Evolutionary conservation across 2,329 filamentous ascomycete genomes (phyloP), one percentile per base, ranked within the genome.

Genomic region (Daldinia eschscholtzii): DNA sequence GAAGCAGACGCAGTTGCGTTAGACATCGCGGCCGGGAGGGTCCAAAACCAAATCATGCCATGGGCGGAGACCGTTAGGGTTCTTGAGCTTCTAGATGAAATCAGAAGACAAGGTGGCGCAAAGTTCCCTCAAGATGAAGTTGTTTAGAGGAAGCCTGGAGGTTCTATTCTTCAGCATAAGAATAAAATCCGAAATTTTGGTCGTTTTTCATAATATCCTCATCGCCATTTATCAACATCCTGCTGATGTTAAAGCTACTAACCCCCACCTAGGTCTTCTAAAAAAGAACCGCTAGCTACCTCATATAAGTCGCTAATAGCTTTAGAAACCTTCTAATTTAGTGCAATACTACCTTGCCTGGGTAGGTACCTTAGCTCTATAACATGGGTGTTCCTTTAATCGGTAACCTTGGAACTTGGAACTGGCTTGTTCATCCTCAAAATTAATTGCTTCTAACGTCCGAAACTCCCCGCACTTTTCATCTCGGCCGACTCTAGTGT

Each of bases 11-110:
- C 79, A 0, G 80, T 81, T 4, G 83, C 83, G 0, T 53, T 78
- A 4, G 81, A 83, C 66, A 77, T 84, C 44, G 76, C 77, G 1
- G 78, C 78, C 3, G 80, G 80, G 0, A 78, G 72, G 55, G 76
- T 73, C 5, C 75, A 85, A 69, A 84, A 79, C 59, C 73, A 73
- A 0, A 75, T 80, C 2, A 83, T 86, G 80, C 82, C 83, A 0
- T 84, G 81, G 81, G 72, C 76, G 0, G 83, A 85, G 74, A 85
- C 83, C 0, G 61, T 86, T 10, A 77, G 81, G 0, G 78, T 85
- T 0, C 76, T 86, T 78, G 80, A 81, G 61, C 78, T 85, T 18
- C 78, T 86, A 80, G 84, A 86, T 65, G 81, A 84, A 64, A 78
- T 84, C 7, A 74, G 84, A 41, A 58, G 61, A n/a, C 70, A 73